These are phyloP conservation scores for Glycine soja DNA, from an alignment of 306 rosid genomes.

Conservation along the genomic window DNA sequence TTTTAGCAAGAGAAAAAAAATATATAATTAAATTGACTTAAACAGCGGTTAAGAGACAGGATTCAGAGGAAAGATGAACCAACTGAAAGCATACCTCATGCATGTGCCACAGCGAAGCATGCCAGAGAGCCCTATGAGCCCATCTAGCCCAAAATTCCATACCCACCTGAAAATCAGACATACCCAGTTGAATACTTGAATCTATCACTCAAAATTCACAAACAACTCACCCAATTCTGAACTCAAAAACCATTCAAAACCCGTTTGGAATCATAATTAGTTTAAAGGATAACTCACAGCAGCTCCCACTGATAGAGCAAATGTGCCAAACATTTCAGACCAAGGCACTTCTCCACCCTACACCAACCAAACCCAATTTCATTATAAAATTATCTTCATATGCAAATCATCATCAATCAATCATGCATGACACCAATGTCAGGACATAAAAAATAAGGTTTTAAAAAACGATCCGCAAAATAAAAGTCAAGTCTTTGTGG, in stretches of 20 bases:
- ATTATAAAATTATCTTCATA: background rate
- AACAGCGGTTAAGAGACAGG: background rate
- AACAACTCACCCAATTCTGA: background rate
- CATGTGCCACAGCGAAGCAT: conserved; percentile 62
- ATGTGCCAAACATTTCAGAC: conserved; percentile 95
- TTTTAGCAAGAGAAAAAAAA: background rate
- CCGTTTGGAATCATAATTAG: conserved; percentile 38
- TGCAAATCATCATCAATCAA: conserved; percentile 13
- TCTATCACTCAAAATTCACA: conserved; percentile 3
- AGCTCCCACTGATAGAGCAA: conserved; percentile 94
- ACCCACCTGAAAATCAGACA: conserved; percentile 52
- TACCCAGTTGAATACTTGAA: background rate
- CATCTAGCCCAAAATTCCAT: conserved; percentile 71
- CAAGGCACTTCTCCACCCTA: conserved; percentile 87
- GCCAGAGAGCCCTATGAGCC: conserved; percentile 65
- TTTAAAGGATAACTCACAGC: conserved; percentile 55
- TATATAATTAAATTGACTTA: conserved; percentile 12
- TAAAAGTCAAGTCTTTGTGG: too few relatives aligned
- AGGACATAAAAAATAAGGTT: too few relatives aligned
- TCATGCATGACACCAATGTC: background rate
- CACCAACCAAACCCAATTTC: conserved; percentile 43
- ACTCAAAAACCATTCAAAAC: background rate
- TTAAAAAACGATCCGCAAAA: too few relatives aligned
- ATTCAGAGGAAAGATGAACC: background rate
- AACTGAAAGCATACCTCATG: conserved; percentile 56